Evolutionary conservation across 1,284 basidiomycete genomes (phyloP).

Genomic region (Microbotryomycetes sp.): DNA sequence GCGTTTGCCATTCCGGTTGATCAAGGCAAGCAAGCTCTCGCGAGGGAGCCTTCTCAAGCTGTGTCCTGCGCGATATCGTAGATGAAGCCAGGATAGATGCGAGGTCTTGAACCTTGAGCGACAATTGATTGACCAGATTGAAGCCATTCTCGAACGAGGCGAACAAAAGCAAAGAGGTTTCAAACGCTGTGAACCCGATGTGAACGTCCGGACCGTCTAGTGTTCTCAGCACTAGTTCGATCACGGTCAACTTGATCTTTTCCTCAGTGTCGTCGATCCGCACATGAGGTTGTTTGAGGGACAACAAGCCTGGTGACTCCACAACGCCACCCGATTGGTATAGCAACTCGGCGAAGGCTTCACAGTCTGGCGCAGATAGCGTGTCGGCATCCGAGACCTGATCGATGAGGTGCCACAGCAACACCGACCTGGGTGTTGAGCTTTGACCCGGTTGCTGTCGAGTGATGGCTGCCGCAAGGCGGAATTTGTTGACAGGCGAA

Average conservation of each 20-base stretch:
- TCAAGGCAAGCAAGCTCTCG: conserved; percentile 50
- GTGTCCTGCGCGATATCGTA: conserved; percentile 6
- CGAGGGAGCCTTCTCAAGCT: not conserved
- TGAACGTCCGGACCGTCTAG: conserved; percentile 1
- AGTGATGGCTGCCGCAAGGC: conserved; percentile 5
- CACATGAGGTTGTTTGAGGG: not conserved
- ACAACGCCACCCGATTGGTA: conserved; percentile 10
- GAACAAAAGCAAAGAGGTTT: conserved; percentile 8
- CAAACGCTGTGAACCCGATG: conserved; percentile 17
- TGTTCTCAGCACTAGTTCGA: conserved; percentile 1
- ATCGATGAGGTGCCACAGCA: conserved; percentile 20
- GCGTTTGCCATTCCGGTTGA: conserved; percentile 46
- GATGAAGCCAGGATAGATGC: conserved; percentile 7
- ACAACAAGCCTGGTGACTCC: conserved; percentile 8
- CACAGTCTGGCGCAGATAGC: not conserved
- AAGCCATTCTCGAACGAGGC: not conserved
- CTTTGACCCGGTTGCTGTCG: not conserved
- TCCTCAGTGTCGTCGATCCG: not conserved
- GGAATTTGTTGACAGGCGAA: conserved; percentile 17
- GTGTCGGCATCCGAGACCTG: not conserved
- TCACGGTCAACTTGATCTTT: conserved; percentile 13
- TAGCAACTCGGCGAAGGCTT: conserved; percentile 22
- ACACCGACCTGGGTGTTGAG: not conserved
- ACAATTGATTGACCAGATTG: not conserved
- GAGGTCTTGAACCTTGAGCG: not conserved